Conservation (phyloP, 352 stramenopile species). For the Blastocystis sp. region DNA sequence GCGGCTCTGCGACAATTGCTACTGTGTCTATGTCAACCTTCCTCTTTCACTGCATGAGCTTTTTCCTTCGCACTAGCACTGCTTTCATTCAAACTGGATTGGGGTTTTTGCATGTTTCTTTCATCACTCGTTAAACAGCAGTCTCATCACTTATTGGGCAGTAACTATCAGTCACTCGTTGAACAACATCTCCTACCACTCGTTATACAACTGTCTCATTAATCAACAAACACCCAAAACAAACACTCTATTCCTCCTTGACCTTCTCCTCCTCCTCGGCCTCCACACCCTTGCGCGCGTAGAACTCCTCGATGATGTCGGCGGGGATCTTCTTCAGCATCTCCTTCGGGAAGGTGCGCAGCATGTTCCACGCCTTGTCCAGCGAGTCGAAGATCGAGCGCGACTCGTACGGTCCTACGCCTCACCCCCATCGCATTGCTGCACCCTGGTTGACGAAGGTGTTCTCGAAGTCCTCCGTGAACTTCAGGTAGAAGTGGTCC, state of each 20-base stretch:
- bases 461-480: background rate
- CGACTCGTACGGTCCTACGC: background rate
- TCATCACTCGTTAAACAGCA: background rate
- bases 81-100: background rate
- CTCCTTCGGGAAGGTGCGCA: no score
- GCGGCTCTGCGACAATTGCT: constrained; percentile 20
- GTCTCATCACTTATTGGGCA: background rate
- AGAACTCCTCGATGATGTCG: background rate
- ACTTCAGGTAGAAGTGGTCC: background rate
- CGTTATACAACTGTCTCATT: background rate
- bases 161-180: background rate
- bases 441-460: background rate
- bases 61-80: background rate
- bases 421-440: background rate
- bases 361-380: no score
- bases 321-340: no score
- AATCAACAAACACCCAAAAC: background rate
- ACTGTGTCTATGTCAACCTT: background rate
- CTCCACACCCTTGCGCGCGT: background rate
- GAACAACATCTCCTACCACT: no score
- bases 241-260: constrained; percentile 4
- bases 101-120: background rate
- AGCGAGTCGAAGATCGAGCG: no score
- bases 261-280: background rate
- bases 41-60: background rate